Evolutionary conservation across 352 stramenopile genomes (phyloP), one percentile per base, ranked within the genome.

Genomic region (Thraustochytrium striatum): DNA sequence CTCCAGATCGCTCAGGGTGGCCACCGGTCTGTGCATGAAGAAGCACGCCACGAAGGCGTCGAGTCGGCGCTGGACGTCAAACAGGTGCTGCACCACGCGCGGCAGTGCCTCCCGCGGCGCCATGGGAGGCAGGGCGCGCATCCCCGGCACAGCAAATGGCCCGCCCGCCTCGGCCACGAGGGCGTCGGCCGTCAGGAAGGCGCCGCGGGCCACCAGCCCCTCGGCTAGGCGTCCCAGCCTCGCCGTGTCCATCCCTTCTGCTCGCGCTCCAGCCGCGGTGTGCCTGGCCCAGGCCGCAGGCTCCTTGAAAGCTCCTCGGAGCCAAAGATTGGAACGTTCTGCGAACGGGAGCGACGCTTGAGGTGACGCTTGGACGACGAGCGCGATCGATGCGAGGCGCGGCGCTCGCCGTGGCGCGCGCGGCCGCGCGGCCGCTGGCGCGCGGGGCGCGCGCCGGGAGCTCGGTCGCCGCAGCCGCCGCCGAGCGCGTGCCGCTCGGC

Each of bases 11-110:
- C 13, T 43, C 1, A 39, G 25, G 44, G 30, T 55, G 3, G 52
- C 65, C 1, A 75, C 41, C 39, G 65, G 65, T 32, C 65, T 65
- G 8, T 21, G 32, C 25, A 44, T 13, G 21, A 75, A 44, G 44
- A 68, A 75, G 43, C 19, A 32, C 39, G 13, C 32, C 43, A 75
- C 65, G 19, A 75, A 11, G 32, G 65, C 65, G 50, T 75, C 65
- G 16, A 75, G 35, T 7, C 65, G 21, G 25, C 65, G 43, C 65
- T 75, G 65, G 19, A 75, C 35, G 35, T 75, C 65, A 32, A 30
- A 75, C 30, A 75, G 35, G 25, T 62, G 30, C 11, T 7, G 28
- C 44, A 75, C 32, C 33, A 39, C 43, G 0, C 21, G 44, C 25
- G 43, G 61, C 61, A 57, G 47, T n/a, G 61, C 61, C 19, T n/a